Conservation (phyloP, 768 basidiomycete species). For the Mycena albidolilacea region DNA sequence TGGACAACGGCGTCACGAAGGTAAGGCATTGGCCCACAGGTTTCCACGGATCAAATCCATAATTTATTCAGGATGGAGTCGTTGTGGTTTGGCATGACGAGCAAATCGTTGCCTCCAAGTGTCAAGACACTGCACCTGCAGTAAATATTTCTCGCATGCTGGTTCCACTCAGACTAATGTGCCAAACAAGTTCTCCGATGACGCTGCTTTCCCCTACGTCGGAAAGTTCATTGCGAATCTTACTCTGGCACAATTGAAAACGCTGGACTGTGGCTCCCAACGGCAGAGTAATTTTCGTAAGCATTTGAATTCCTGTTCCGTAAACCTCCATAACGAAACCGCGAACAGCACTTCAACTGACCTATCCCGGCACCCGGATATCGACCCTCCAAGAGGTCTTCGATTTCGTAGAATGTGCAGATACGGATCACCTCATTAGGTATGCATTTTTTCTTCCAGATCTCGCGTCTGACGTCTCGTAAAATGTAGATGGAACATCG, state of each 20-base stretch:
- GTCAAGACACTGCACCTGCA: constrained; percentile 75
- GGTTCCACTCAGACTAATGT: constrained; percentile 14
- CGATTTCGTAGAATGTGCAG: constrained; percentile 81
- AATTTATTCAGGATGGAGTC: constrained; percentile 71
- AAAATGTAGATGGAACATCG: constrained; percentile 70
- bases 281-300: constrained; percentile 72
- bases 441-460: constrained; percentile 42
- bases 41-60: not conserved
- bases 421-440: constrained; percentile 70
- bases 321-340: not conserved
- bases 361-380: constrained; percentile 78
- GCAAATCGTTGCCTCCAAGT: constrained; percentile 73
- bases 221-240: constrained; percentile 83
- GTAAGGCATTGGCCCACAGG: constrained; percentile 49
- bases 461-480: not conserved
- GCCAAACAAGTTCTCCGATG: constrained; percentile 61
- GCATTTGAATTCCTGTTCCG: constrained; percentile 37
- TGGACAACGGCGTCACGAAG: constrained; percentile 85
- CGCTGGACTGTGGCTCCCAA: constrained; percentile 84
- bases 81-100: constrained; percentile 90
- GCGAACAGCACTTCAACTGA: constrained; percentile 69
- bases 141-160: constrained; percentile 53
- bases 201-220: constrained; percentile 82
- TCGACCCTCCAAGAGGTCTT: constrained; percentile 84
- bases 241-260: constrained; percentile 84